A percentile compares a stretch with the other conserved stretches of the same genome.
phyloP scores from a whole-genome alignment of 2,329 filamentous ascomycete genomes.

The Cercospora sojina region DNA sequence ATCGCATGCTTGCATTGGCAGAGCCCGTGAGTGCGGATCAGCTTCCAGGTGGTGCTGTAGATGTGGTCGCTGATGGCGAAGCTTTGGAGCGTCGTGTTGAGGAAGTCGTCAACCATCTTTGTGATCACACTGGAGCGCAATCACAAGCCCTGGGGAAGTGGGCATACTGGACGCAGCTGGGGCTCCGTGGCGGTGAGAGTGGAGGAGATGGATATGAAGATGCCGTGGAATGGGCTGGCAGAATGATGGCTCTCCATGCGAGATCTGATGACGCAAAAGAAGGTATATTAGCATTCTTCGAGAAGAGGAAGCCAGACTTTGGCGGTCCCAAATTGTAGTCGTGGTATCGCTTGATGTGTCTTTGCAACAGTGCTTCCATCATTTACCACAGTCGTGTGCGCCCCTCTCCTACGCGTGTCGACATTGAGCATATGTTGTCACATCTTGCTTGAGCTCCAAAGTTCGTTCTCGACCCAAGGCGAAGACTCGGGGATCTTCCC shows the following conservation, averaged over 20 bases:
- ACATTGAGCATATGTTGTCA: neutral
- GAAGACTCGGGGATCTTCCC: neutral
- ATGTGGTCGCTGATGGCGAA: conserved; percentile 18
- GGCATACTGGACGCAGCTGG: conserved; percentile 23
- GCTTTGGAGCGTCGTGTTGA: conserved; percentile 17
- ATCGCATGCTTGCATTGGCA: conserved; percentile 23
- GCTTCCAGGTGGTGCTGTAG: conserved; percentile 23
- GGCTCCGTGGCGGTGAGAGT: conserved; percentile 10
- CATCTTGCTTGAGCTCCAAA: neutral
- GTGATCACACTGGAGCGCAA: conserved; percentile 17
- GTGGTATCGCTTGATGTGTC: neutral
- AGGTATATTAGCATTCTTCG: conserved; percentile 20
- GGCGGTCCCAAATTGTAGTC: neutral
- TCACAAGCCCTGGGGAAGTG: conserved; percentile 24
- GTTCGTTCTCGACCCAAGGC: neutral
- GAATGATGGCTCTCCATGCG: conserved; percentile 26
- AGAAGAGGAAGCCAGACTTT: conserved; percentile 16
- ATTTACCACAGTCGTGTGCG: neutral
- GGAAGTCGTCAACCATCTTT: conserved; percentile 15
- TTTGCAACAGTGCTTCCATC: neutral
- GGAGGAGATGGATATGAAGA: conserved; percentile 25
- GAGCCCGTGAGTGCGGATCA: conserved; percentile 22
- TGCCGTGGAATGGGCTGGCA: conserved; percentile 19
- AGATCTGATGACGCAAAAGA: conserved; percentile 19
- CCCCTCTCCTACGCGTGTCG: neutral